These are phyloP conservation scores for Wickerhamomyces sp. DNA, from an alignment of 1,139 yeast genomes.

Conservation along the genomic window DNA sequence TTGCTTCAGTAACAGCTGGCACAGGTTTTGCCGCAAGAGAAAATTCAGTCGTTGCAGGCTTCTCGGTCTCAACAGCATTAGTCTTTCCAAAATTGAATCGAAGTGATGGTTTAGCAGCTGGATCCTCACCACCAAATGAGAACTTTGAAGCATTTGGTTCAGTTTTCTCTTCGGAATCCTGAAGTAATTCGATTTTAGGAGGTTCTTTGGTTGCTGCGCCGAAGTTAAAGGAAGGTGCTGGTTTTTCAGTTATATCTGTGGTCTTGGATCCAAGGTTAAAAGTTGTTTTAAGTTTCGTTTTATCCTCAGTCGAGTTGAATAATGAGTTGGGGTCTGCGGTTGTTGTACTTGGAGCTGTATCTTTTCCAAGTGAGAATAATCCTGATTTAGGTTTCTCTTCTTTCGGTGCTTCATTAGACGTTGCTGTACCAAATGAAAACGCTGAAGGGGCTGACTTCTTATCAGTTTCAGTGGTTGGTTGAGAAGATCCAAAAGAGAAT, in stretches of 20 bases:
- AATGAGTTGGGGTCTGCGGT: too few relatives aligned
- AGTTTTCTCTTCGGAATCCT: background rate
- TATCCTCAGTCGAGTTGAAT: too few relatives aligned
- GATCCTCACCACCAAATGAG: background rate
- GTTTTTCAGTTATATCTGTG: background rate
- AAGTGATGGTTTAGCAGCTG: background rate
- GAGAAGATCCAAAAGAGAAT: slow-evolving; percentile 5
- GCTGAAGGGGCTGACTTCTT: too few relatives aligned
- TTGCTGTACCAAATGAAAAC: too few relatives aligned
- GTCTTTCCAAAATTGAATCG: too few relatives aligned
- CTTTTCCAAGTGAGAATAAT: background rate
- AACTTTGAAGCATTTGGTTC: background rate
- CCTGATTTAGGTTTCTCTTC: background rate
- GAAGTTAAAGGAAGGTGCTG: background rate
- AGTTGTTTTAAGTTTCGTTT: too few relatives aligned
- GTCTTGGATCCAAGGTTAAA: background rate
- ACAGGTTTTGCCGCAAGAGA: too few relatives aligned
- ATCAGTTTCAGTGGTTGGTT: too few relatives aligned
- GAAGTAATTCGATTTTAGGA: background rate
- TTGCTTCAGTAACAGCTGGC: background rate
- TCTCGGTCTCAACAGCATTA: too few relatives aligned
- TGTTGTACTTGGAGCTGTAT: background rate
- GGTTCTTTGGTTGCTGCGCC: background rate
- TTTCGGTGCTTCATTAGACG: too few relatives aligned
- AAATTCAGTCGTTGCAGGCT: too few relatives aligned